Conservation (phyloP, 176 grass and related monocot genomes). For the Stipa capillata region DNA sequence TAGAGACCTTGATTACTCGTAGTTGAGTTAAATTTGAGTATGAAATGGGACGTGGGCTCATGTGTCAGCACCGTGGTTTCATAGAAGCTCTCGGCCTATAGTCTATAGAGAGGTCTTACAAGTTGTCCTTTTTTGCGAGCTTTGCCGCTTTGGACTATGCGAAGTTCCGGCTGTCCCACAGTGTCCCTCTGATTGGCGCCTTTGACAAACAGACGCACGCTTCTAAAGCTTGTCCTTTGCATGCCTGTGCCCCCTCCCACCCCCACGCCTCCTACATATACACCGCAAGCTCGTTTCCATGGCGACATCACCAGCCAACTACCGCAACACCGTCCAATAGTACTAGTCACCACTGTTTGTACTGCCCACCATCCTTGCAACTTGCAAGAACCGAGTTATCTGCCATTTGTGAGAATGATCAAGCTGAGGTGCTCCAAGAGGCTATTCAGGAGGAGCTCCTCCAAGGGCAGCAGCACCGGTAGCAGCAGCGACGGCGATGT, state of each 20-base stretch:
- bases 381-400: too few relatives aligned
- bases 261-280: slow-evolving; percentile 28
- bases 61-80: neutral
- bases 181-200: slow-evolving; percentile 15
- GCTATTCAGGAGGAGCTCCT: slow-evolving; percentile 84
- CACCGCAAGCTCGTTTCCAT: neutral
- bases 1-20: too few relatives aligned
- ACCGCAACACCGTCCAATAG: too few relatives aligned
- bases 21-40: too few relatives aligned
- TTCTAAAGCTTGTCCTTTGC: slow-evolving; percentile 76
- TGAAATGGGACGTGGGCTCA: too few relatives aligned
- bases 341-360: too few relatives aligned
- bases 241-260: too few relatives aligned
- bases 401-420: slow-evolving; percentile 64
- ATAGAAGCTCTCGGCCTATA: neutral
- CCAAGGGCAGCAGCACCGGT: slow-evolving; percentile 34
- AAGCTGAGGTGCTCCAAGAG: slow-evolving; percentile 86
- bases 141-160: slow-evolving; percentile 25
- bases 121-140: neutral
- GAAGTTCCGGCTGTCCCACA: slow-evolving; percentile 16
- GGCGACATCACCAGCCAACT: slow-evolving; percentile 2
- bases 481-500: too few relatives aligned
- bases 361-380: too few relatives aligned
- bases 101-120: too few relatives aligned
- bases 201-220: slow-evolving; percentile 58